These are phyloP conservation scores for Stereum hirsutum DNA, from an alignment of 1,284 basidiomycete species.

Conservation along the genomic window DNA sequence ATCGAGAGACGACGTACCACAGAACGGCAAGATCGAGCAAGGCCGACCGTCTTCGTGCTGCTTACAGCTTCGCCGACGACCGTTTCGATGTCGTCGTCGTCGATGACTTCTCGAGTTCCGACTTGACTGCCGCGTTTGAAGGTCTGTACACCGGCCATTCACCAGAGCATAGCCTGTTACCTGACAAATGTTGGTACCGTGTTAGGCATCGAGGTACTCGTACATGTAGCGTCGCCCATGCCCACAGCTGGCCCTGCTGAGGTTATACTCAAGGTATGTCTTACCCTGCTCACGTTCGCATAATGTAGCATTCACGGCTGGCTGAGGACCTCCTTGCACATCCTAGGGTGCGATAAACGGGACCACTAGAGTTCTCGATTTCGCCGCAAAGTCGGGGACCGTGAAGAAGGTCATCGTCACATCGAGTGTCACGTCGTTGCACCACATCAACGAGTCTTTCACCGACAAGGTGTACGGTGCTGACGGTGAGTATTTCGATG, in stretches of 20 bases:
- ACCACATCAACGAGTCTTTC: background rate
- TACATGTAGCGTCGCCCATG: background rate
- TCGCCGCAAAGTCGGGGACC: background rate
- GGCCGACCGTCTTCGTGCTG: background rate
- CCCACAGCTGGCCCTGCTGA: background rate
- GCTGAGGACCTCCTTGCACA: too few species aligned
- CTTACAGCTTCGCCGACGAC: background rate
- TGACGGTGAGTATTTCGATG: background rate
- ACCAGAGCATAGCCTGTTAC: too few species aligned
- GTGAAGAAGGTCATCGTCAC: background rate
- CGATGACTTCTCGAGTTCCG: background rate
- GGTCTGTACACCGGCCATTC: background rate
- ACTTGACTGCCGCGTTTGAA: conserved; percentile 1
- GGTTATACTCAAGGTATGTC: background rate
- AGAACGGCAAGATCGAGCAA: conserved; percentile 1
- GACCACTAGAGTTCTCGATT: background rate
- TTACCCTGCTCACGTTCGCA: too few species aligned
- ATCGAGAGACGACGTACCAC: background rate
- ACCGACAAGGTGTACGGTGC: background rate
- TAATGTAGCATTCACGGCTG: too few species aligned
- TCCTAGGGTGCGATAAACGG: too few species aligned
- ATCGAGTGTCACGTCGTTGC: background rate
- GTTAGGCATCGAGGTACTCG: too few species aligned
- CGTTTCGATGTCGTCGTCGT: background rate
- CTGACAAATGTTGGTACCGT: background rate